Conservation (phyloP, 2,329 filamentous ascomycete species). For the Chaetomium olivaceum region DNA sequence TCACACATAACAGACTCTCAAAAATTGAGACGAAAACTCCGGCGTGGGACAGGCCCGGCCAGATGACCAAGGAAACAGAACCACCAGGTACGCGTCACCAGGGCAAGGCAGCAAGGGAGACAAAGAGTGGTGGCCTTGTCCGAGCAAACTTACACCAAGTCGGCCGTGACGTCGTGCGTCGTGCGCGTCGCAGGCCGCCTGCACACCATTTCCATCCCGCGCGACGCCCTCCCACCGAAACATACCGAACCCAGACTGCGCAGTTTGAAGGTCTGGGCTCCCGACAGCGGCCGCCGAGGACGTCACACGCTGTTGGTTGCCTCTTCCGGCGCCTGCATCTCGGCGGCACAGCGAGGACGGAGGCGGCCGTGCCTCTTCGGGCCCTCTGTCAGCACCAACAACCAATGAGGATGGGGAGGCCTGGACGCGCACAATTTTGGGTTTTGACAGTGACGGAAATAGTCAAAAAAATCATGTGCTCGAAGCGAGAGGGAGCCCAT, state of each 20-base stretch:
- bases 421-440: neutral
- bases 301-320: constrained; percentile 2
- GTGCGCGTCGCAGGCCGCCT: neutral
- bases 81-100: constrained; percentile 12
- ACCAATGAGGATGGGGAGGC: neutral
- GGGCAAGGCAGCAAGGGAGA: constrained; percentile 10
- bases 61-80: constrained; percentile 3
- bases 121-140: neutral
- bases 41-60: neutral
- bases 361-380: constrained; percentile 4
- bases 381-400: neutral
- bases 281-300: neutral
- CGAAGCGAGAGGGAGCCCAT: constrained; percentile 10
- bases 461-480: neutral
- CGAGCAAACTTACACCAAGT: constrained; percentile 6
- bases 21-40: neutral
- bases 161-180: neutral
- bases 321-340: constrained; percentile 4
- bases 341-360: constrained; percentile 8
- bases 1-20: neutral
- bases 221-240: neutral
- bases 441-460: neutral
- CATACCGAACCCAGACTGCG: neutral
- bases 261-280: neutral
- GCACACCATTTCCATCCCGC: neutral